phyloP scores from a whole-genome alignment of 1,139 yeast genomes.

The Yamadazyma trypodendri region DNA sequence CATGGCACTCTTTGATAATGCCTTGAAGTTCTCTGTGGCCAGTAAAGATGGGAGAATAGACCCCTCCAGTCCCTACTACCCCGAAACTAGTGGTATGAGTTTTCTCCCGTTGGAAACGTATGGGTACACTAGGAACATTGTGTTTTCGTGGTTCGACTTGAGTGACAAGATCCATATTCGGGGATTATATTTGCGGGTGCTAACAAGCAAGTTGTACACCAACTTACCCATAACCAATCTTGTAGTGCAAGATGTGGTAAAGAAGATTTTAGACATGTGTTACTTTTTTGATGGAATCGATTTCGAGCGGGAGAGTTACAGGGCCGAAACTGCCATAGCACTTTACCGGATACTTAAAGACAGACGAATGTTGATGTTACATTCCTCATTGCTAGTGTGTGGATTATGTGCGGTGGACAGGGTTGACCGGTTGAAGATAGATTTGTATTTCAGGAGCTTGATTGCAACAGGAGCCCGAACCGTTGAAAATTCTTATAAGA shows the following conservation, averaged over 20 bases:
- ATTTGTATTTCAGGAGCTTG: constrained; percentile 14
- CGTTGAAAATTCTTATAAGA: constrained; percentile 6
- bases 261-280: constrained; percentile 16
- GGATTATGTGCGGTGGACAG: constrained; percentile 13
- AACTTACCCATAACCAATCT: constrained; percentile 4
- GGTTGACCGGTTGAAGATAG: constrained; percentile 11
- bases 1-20: constrained; percentile 11
- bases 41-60: constrained; percentile 14
- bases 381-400: constrained; percentile 16
- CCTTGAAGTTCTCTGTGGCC: constrained; percentile 14
- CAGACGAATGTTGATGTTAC: constrained; percentile 17
- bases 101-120: constrained; percentile 17
- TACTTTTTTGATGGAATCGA: constrained; percentile 10
- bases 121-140: constrained; percentile 14
- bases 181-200: constrained; percentile 14
- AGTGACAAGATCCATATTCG: constrained; percentile 17
- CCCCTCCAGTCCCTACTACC: constrained; percentile 15
- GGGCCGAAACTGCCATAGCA: constrained; percentile 1
- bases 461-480: constrained; percentile 15
- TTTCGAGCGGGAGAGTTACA: constrained; percentile 12
- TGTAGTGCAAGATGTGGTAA: constrained; percentile 17
- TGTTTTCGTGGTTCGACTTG: constrained; percentile 19
- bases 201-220: constrained; percentile 13
- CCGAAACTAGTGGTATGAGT: constrained; percentile 16
- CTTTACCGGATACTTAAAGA: constrained; percentile 6